Base-by-base conservation (phyloP, 2,329 filamentous ascomycete genomes). In the Diaporthe sp. region DNA sequence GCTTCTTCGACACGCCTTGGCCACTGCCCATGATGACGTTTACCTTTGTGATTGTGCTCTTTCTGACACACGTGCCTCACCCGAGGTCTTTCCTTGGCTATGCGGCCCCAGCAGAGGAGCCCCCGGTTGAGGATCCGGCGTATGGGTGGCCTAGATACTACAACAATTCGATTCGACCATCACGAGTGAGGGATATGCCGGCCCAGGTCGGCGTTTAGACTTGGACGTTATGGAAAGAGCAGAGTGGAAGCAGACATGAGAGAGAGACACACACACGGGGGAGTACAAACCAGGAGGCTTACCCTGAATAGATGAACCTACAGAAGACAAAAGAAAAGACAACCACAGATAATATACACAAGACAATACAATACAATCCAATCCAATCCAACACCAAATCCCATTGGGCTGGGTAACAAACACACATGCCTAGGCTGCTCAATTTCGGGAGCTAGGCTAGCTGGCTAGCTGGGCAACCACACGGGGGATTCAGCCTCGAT, bases 11-110 rank as follows among this genome's bases (percentile, higher is more conserved):
- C 77, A 9, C 65, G 65, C 65, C 65, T 8, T 81, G 80, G 80
- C 80, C 81, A 78, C 61, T 82, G 31, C 81, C 81, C 1, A 79
- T 78, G n/a, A 80, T 82, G 39, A 78, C 79, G 2, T 67, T 81
- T 22, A 58, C 72, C 60, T 82, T 81, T 76, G 80, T 82, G 49
- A 22, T 75, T 53, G 79, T 80, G 28, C 72, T 79, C 13, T 42
- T 79, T 7, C 47, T 79, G 20, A 77, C 78, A 13, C 78, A 79
- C 37, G 63, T 78, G n/a, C 78, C 78, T 4, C 78, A 79, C 34
- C 78, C 78, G 34, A 70, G 65, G 49, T 55, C 49, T 8, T 70
- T 70, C 49, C 34, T 70, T 15, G 65, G 65, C 22, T 70, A 70
- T 15, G 65, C 49, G 0, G 65, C 65, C n/a, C 65, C 65, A 31